Evolutionary conservation across 768 basidiomycete species (phyloP), one percentile per base, ranked within the genome.

Genomic region (Phanerochaete sordida): DNA sequence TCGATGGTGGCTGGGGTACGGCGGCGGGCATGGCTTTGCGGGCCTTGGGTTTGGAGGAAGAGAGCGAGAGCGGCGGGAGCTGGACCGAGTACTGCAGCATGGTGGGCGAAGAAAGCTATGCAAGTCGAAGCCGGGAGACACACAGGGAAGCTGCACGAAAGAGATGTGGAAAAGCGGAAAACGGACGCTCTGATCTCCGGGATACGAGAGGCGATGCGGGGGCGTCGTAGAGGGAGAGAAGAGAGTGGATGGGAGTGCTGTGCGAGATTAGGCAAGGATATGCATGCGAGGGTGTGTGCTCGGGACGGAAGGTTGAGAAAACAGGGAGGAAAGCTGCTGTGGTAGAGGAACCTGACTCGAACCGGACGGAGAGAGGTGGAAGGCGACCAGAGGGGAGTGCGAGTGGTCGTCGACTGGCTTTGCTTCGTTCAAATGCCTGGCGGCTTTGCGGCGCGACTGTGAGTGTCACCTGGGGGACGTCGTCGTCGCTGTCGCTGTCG

Each of bases 41-140:
- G 65, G 57, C 3, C 57, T 54, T 62, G 37, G 55, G 71, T 61
- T 71, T 73, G 55, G 69, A 68, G 61, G 73, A 73, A 23, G 71
- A 62, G 63, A 74, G 64, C 63, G 69, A 62, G 71, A 76, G 63
- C 65, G 74, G 57, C 66, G 74, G 58, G 53, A 73, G 69, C 66
- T 70, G 67, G 60, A 72, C 65, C 55, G 74, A 66, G 56, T 69
- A 74, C 69, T 73, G 72, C 73, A 75, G 71, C 74, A 75, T 75
- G 59, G 35, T 26, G 30, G 56, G 24, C 15, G 2, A 28, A 28
- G 27, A 26, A 31, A 51, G 43, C 35, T 60, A 56, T 15, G 39
- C 39, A 31, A n/a, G 27, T 44, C 24, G 43, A 52, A 13, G 35
- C 19, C 51, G 30, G 13, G 30, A 35, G 16, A 52, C 31, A 52